Evolutionary conservation across 2,329 filamentous ascomycete genomes (phyloP), one percentile per base, ranked within the genome.

Genomic region (Monosporascus sp.): DNA sequence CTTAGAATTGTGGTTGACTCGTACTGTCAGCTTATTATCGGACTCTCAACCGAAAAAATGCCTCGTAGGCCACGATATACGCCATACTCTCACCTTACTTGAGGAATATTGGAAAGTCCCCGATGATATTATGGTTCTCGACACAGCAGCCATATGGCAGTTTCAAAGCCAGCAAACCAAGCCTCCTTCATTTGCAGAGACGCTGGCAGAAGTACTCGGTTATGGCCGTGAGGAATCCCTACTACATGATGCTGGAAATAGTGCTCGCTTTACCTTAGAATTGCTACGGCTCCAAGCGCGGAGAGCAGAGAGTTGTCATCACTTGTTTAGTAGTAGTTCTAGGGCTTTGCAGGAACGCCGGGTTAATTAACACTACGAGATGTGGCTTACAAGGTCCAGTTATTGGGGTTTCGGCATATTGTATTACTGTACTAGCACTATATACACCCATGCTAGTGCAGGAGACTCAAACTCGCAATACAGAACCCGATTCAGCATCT

Each of bases 61-160:
- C 6, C 15, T 60, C 20, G 48, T 58, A 17, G 53, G 53, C 0
- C 50, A 58, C 46, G 49, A 22, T 0, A 52, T 57, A 15, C 1
- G 9, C 2, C 18, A 17, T 17, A 20, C 11, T 2, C 2, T 56
- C 5, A 0, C n/a, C 0, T 6, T 48, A 1, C 47, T 60, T 1
- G 22, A 25, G 17, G 1, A 35, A 1, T 22, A 58, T 8, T 60
- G 59, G 59, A 22, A 47, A 22, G 37, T 51, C 2, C 52, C 58
- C 1, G n/a, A 15, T 0, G 35, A 46, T 8, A 8, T 24, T 0
- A 14, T 15, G 1, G 1, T 52, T 4, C 37, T 61, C 2, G 58
- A 61, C 38, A 59, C 56, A 0, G 41, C 54, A n/a, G 55, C 45
- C 20, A 56, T 61, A 44, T 60, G 55, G 55, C 56, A 58, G 17